Evolutionary conservation across 2,329 filamentous ascomycete genomes (phyloP).

Genomic region (Thielaviopsis musarum): DNA sequence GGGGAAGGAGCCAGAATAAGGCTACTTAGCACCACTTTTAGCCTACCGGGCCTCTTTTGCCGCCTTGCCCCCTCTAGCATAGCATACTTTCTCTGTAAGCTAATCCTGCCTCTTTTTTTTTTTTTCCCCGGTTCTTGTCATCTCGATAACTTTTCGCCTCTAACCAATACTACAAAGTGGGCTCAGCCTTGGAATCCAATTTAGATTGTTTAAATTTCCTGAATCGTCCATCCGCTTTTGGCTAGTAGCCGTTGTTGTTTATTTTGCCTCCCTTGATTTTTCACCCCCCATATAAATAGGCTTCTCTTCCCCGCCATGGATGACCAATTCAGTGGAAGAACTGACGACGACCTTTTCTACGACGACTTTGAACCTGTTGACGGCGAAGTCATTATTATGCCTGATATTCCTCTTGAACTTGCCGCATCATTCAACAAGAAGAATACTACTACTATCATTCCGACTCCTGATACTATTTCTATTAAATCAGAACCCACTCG

Average conservation of each 20-base stretch:
- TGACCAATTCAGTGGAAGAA: constrained; percentile 43
- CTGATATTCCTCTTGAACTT: constrained; percentile 12
- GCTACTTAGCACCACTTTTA: too few species aligned
- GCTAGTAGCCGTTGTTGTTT: neutral
- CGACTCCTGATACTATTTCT: neutral
- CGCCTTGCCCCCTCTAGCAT: too few species aligned
- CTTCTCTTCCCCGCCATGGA: constrained; percentile 27
- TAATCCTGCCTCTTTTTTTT: neutral
- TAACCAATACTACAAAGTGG: neutral
- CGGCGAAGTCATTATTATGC: constrained; percentile 15
- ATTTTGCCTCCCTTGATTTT: neutral
- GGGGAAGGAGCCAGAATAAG: too few species aligned
- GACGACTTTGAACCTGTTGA: constrained; percentile 44
- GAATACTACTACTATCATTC: neutral
- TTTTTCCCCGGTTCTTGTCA: neutral
- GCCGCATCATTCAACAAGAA: constrained; percentile 5
- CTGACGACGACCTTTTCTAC: constrained; percentile 45
- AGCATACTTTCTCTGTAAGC: too few species aligned
- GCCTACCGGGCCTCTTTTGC: too few species aligned
- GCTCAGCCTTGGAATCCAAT: neutral
- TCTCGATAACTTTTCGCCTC: too few species aligned
- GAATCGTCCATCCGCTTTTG: neutral
- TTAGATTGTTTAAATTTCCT: neutral
- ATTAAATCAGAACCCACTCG: neutral
- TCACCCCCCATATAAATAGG: neutral